Evolutionary conservation across 1,139 yeast genomes (phyloP).

Genomic region (Meyerozyma sp.): DNA sequence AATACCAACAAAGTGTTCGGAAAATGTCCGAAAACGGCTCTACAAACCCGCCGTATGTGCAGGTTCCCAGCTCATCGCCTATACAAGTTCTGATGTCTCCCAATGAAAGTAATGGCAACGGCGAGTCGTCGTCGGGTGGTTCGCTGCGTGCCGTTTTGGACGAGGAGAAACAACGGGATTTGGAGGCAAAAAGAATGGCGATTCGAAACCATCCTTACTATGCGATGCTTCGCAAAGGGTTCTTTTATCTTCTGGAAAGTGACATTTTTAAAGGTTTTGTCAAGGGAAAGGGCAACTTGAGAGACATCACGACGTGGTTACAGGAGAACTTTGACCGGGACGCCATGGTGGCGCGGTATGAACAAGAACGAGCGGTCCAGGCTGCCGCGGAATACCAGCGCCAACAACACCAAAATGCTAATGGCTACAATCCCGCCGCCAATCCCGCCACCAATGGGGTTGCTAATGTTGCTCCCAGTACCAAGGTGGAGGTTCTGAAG

Average conservation of each 20-base stretch:
- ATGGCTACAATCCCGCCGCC: not conserved
- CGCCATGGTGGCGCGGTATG: slow-evolving; percentile 24
- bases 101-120: slow-evolving; percentile 4
- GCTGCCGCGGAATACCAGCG: not conserved
- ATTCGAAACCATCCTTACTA: slow-evolving; percentile 41
- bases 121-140: slow-evolving; percentile 6
- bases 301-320: slow-evolving; percentile 50
- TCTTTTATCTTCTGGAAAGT: slow-evolving; percentile 41
- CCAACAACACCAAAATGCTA: not conserved
- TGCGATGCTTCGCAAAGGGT: slow-evolving; percentile 44
- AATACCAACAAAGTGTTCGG: not conserved
- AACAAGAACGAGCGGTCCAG: slow-evolving; percentile 11
- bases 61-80: slow-evolving; percentile 38
- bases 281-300: slow-evolving; percentile 51
- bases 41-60: slow-evolving; percentile 15
- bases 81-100: slow-evolving; percentile 24
- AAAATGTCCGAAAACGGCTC: not conserved
- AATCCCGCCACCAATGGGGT: not conserved
- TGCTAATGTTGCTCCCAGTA: not conserved
- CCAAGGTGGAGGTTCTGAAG: not conserved
- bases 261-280: slow-evolving; percentile 59
- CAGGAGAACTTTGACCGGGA: slow-evolving; percentile 28
- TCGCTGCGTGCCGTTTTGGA: slow-evolving; percentile 11
- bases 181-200: slow-evolving; percentile 35
- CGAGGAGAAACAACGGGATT: slow-evolving; percentile 20